Evolutionary conservation across 805 yeast species (phyloP).

Genomic region (Kodamaea neixiangensis): DNA sequence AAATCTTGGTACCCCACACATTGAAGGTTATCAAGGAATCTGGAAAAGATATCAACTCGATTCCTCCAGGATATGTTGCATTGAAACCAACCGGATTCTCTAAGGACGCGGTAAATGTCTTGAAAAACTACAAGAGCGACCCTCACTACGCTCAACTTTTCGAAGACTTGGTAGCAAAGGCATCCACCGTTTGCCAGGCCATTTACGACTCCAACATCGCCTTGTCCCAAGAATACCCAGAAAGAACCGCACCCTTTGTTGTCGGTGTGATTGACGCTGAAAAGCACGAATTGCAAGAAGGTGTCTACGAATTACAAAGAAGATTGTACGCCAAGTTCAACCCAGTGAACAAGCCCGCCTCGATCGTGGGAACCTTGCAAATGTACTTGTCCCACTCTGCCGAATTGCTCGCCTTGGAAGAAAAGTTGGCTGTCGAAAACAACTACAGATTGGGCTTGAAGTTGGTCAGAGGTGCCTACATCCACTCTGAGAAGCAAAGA

Average conservation of each 20-base stretch:
- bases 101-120: constrained; percentile 70
- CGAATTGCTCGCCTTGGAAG: constrained; percentile 61
- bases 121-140: constrained; percentile 59
- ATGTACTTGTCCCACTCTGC: constrained; percentile 81
- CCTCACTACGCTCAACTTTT: constrained; percentile 42
- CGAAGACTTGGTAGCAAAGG: constrained; percentile 62
- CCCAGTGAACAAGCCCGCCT: constrained; percentile 53
- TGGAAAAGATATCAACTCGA: constrained; percentile 54
- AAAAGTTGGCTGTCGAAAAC: constrained; percentile 58
- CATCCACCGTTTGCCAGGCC: constrained; percentile 61
- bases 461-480: constrained; percentile 93
- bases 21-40: constrained; percentile 51
- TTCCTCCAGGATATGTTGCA: constrained; percentile 92
- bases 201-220: constrained; percentile 53
- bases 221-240: constrained; percentile 55
- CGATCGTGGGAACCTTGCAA: constrained; percentile 90
- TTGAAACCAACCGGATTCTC: constrained; percentile 91
- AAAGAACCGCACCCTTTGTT: constrained; percentile 69
- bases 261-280: constrained; percentile 90
- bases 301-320: constrained; percentile 89
- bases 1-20: constrained; percentile 74
- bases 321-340: constrained; percentile 74
- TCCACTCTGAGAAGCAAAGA: constrained; percentile 83
- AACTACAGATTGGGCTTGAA: constrained; percentile 80
- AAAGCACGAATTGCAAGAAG: constrained; percentile 82